Percentiles rank a stretch among this genome's conserved stretches.
Conservation (phyloP, 192 early-diverging fungal species). For the Backusella mclennaniae region DNA sequence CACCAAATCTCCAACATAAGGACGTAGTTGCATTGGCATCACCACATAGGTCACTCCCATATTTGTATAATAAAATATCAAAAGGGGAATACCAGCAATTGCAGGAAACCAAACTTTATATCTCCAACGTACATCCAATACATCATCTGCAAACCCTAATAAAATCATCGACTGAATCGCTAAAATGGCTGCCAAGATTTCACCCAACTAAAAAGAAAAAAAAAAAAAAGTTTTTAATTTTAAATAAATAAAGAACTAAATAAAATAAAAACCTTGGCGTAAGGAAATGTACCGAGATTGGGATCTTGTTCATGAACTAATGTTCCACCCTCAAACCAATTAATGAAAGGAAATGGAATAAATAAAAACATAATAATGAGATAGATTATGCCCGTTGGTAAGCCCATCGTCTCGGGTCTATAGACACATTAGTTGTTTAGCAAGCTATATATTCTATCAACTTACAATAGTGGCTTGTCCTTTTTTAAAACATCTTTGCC, state of each 20-base stretch:
- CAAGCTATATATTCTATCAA: background rate
- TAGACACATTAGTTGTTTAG: background rate
- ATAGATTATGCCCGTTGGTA: slow-evolving; percentile 86
- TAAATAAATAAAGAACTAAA: too few species aligned
- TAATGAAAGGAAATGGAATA: slow-evolving; percentile 92
- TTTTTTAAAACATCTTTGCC: slow-evolving; percentile 85
- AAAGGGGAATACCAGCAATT: slow-evolving; percentile 87
- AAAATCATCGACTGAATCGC: slow-evolving; percentile 96
- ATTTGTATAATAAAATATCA: slow-evolving; percentile 93
- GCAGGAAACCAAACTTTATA: slow-evolving; percentile 94
- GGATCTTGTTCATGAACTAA: slow-evolving; percentile 39
- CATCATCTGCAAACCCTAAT: slow-evolving; percentile 97
- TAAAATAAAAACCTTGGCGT: slow-evolving; percentile 68
- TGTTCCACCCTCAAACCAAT: slow-evolving; percentile 64
- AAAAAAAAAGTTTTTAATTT: background rate
- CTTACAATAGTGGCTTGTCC: slow-evolving; percentile 70
- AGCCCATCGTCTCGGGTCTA: slow-evolving; percentile 95
- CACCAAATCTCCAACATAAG: slow-evolving; percentile 67
- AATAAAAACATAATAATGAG: slow-evolving; percentile 86
- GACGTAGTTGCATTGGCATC: slow-evolving; percentile 80
- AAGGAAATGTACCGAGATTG: slow-evolving; percentile 58
- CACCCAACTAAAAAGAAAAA: slow-evolving; percentile 63
- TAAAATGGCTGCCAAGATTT: slow-evolving; percentile 86
- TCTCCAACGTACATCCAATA: slow-evolving; percentile 94
- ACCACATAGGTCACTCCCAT: slow-evolving; percentile 85